Evolutionary conservation across 352 stramenopile species (phyloP), one percentile per base, ranked within the genome.

Genomic region (Aphanomyces cochlioides): DNA sequence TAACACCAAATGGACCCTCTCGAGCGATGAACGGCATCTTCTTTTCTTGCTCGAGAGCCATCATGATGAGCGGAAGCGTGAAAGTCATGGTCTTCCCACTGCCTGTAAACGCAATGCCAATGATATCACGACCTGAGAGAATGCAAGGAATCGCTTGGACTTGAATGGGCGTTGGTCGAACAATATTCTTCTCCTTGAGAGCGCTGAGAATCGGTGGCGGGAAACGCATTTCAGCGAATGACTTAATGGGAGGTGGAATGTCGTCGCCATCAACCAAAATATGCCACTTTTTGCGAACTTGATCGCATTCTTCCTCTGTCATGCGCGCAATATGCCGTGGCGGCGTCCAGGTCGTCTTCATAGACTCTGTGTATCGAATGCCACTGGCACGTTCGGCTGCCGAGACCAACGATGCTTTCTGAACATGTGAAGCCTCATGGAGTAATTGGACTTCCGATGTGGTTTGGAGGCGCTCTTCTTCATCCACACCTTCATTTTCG

Each of bases 51-150:
- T 99, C 96, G 36, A 99, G 81, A 47, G 97, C 92, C 28, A 97
- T 82, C 90, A 99, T 98, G 47, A 99, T 90, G 13, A 99, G 77
- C 41, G 97, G 97, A 47, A 99, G 76, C 15, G 85, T 96, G 81
- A 99, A 99, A 10, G 95, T 98, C 39, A 99, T 83, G 0, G 97
- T 99, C 79, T 99, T 99, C n/a, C 97, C 97, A 1, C 84, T 97
- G 4, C 97, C 97, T 4, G 97, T 99, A 77, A 99, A 99, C 7
- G 97, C 97, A 74, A 99, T 99, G 58, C 97, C 97, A 53, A 99
- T 98, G 81, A 99, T 97, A 78, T 99, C 97, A 45, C 97, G 87
- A 17, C 96, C 95, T 1, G 95, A 89, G 38, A 99, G 84, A 57
- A 98, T 98, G 40, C 98, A 98, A 21, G 97, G 95, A 19, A 99